Base-by-base conservation (phyloP, 495 filamentous ascomycete species). In the Gamarada debralockiae region DNA sequence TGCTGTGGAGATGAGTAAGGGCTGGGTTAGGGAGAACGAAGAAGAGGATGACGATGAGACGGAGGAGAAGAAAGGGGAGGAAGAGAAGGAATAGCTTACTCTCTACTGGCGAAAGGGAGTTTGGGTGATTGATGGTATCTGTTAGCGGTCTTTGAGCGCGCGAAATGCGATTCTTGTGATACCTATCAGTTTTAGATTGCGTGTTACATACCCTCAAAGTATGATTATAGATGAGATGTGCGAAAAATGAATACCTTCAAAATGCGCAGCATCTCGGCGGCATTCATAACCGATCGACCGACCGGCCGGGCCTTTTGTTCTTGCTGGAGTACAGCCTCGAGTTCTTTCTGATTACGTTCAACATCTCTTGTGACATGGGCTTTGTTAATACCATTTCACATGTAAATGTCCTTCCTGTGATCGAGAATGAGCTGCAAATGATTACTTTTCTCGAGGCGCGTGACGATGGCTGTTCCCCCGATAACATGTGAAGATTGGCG, bases 1-100 rank as follows among this genome's bases (percentile, higher is more conserved):
- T 61, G 92, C 91, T 2, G 92, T 97, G 12, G 81, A 93, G 65
- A 96, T 95, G 86, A 87, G 87, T 57, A 81, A 80, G 55, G 91
- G 92, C 38, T 96, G 91, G 91, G 71, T 85, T 62, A 70, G 63
- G 22, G 83, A 84, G 9, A 73, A 74, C 7, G 71, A 65, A 41
- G 70, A 74, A 12, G 68, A 73, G 14, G n/a, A 29, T 29, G 77
- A 82, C 61, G 75, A 77, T 58, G 72, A 73, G 51, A 68, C 74
- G 57, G 63, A 66, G 40, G 72, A 72, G 46, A 56, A 10, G 18
- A 54, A n/a, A 15, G 12, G 4, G 33, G 39, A 22, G 9, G 27
- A 47, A 15, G 24, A 34, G 29, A 34, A 34, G 24, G 25, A 34
- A n/a, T 29, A 10, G 14, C 6, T 18, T 39, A 15, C 13, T 39